Evolutionary conservation across 2,329 filamentous ascomycete species (phyloP).

Genomic region (Fusarium sp.): DNA sequence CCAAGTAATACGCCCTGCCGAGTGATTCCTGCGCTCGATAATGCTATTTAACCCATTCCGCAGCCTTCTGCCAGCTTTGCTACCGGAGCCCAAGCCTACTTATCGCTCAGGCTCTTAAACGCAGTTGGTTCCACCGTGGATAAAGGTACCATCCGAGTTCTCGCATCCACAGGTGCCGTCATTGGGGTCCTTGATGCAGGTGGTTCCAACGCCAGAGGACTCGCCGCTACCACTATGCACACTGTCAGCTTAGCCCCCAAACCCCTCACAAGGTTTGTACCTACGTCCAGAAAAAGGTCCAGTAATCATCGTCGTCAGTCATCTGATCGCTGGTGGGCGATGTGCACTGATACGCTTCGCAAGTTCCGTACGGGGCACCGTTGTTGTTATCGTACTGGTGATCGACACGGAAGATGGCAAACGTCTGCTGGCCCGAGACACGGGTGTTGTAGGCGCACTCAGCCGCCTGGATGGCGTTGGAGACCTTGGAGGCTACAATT

Average conservation of each 20-base stretch:
- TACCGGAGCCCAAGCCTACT: neutral
- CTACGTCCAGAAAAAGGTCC: slow-evolving; percentile 45
- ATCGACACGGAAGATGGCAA: slow-evolving; percentile 40
- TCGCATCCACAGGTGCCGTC: slow-evolving; percentile 42
- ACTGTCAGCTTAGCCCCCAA: neutral
- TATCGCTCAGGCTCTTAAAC: slow-evolving; percentile 3
- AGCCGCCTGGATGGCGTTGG: slow-evolving; percentile 41
- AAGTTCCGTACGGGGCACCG: slow-evolving; percentile 41
- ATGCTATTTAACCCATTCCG: neutral
- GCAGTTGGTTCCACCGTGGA: slow-evolving; percentile 34
- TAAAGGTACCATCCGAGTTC: slow-evolving; percentile 40
- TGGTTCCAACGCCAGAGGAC: slow-evolving; percentile 38
- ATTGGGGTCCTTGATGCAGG: slow-evolving; percentile 40
- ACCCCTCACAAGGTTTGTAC: neutral
- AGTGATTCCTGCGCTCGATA: neutral
- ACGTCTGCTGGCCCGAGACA: slow-evolving; percentile 41
- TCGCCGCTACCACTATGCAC: slow-evolving; percentile 29
- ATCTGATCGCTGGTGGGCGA: slow-evolving; percentile 28
- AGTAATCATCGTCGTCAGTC: slow-evolving; percentile 35
- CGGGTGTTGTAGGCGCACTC: slow-evolving; percentile 44
- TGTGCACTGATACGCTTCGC: slow-evolving; percentile 37
- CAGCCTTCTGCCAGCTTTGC: neutral
- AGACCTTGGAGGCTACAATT: slow-evolving; percentile 36
- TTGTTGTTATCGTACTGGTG: slow-evolving; percentile 42
- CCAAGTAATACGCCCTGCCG: neutral